Base-by-base conservation (phyloP, 495 filamentous ascomycete genomes). In the Podospora australis region DNA sequence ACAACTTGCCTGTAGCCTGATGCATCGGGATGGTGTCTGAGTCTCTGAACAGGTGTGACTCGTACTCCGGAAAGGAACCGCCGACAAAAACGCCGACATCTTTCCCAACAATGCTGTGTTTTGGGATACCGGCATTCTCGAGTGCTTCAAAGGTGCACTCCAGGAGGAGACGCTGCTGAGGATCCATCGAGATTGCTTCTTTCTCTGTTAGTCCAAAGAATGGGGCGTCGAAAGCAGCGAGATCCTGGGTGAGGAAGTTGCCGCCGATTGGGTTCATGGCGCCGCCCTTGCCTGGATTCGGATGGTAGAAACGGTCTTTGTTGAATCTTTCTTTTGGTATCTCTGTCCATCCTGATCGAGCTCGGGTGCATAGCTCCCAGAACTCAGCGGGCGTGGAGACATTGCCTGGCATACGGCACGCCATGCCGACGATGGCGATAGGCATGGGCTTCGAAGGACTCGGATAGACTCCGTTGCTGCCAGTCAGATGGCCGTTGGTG, bases 21-120 rank as follows among this genome's bases (percentile, higher is more conserved):
- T 71, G 69, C 67, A 71, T 73, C 22, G 69, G 70, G 48, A 71
- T 71, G 10, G 66, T 73, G 36, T 90, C 88, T 35, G 88, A 79
- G 51, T 92, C 86, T 57, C 90, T 56, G 74, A 58, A 84, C 70
- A 87, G 57, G 82, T 89, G 82, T 32, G 89, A 87, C 67, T 83
- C 78, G 63, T 88, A 92, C 54, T 95, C 88, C 29, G 88, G 84
- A 60, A 86, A 88, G 2, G 86, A 88, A 57, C 87, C 87, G 29
- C 88, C 88, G 53, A 90, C 32, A 36, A 36, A 36, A 16, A 36
- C 32, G 8, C 32, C 32, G 8, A 17, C 19, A 2, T 8, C 3
- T 3, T 14, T 36, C 11, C 32, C 32, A 4, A 17, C 14, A 6
- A 36, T 36, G 2, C 32, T 36, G 6, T 36, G n/a, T 6, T 16